Evolutionary conservation across 768 basidiomycete species (phyloP), one percentile per base, ranked within the genome.

Genomic region (Boletellus sp.): DNA sequence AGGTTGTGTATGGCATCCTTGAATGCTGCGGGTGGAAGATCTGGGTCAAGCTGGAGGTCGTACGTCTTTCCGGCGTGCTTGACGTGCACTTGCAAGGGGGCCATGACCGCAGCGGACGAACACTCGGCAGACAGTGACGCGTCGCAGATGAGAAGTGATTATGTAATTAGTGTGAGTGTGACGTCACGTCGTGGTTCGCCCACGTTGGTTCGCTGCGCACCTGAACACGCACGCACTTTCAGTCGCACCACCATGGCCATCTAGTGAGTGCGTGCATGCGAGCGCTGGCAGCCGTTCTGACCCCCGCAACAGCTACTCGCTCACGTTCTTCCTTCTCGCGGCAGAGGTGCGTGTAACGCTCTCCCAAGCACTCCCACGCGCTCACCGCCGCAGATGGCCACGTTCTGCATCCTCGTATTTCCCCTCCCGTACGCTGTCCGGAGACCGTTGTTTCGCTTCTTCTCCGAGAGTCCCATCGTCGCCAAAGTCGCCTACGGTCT

Each of bases 401-500:
- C 90, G 35, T 94, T 94, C 74, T 88, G 85, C 59, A 36, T 89
- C 55, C 80, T 96, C 54, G 89, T 94, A 46, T 74, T 84, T 9
- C 93, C 93, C 3, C 75, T 95, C n/a, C 93, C 93, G 1, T 86
- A 90, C 68, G 66, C 73, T 6, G 56, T 91, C 54, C 81, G 81
- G 63, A 85, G 87, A 74, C 62, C 63, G 1, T 66, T 94, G 42
- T 91, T 95, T 58, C 72, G 68, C 19, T 90, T 87, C 72, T 75
- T 89, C 44, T 80, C 83, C 0, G 80, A 82, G 53, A 90, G 79
- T 43, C 72, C 76, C 48, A 65, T 85, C 50, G 73, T 94, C 47
- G 91, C 89, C 17, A 94, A 94, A 60, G 57, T 95, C 50, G 90
- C 92, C 7, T 96, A 96, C 65, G 93, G 75, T 19, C 77, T 96